Percentiles rank a stretch among this genome's conserved stretches.
phyloP scores from a whole-genome alignment of 108 stramenopile species.

The Seminavis robusta region DNA sequence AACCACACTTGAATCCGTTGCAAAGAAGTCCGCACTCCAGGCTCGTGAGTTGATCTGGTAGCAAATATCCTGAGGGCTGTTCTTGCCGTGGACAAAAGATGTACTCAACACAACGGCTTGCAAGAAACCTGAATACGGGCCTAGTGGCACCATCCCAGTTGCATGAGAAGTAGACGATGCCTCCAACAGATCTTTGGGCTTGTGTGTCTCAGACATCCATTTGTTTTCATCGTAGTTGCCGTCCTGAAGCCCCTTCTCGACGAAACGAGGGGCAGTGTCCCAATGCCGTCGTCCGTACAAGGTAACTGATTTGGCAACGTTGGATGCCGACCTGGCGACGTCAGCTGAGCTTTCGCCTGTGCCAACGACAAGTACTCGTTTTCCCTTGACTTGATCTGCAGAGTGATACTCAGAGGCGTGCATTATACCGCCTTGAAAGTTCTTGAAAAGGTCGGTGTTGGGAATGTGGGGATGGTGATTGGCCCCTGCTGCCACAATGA shows the following conservation, averaged over 20 bases:
- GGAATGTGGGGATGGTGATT: background rate
- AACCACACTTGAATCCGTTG: background rate
- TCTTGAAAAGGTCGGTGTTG: background rate
- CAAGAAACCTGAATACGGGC: background rate
- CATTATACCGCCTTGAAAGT: background rate
- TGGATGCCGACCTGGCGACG: background rate
- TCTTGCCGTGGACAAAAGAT: too few species aligned
- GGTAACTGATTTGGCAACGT: background rate
- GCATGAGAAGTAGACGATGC: background rate
- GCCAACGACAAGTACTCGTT: constrained; percentile 1
- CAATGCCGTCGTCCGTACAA: background rate
- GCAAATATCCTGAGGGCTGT: too few species aligned
- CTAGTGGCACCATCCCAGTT: constrained; percentile 1
- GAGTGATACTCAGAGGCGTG: background rate
- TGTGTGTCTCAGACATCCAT: too few species aligned
- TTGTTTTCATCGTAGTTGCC: background rate
- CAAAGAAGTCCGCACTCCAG: background rate
- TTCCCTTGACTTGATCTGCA: background rate
- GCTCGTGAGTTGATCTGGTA: too few species aligned
- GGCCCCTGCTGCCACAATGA: constrained; percentile 4
- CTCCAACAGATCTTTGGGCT: constrained; percentile 2
- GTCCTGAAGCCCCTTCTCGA: background rate
- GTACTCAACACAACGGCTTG: background rate
- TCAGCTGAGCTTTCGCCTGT: constrained; percentile 3
- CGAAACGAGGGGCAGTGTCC: background rate